phyloP scores from a whole-genome alignment of 2,329 filamentous ascomycete species.

The Boeremia lycopersici region DNA sequence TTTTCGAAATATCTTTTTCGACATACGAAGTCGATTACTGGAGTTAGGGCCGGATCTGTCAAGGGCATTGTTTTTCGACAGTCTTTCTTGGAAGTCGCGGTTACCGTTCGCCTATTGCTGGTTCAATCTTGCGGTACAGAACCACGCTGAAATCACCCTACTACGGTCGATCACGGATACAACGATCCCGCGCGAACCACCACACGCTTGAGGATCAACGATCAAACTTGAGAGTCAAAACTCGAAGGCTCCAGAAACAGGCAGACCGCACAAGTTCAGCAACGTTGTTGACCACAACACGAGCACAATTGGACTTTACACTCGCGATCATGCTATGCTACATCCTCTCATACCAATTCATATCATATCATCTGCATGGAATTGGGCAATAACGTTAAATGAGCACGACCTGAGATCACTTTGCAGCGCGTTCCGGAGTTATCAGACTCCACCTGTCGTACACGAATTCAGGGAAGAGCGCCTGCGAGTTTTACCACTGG shows the following conservation, averaged over 20 bases:
- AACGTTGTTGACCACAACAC: not conserved
- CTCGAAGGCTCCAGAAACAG: not conserved
- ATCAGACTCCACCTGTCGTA: slow-evolving; percentile 8
- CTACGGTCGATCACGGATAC: not conserved
- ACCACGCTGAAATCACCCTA: not conserved
- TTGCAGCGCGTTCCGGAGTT: slow-evolving; percentile 2
- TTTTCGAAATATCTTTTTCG: not conserved
- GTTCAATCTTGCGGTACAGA: not conserved
- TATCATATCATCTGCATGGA: not conserved
- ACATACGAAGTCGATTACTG: not conserved
- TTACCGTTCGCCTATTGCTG: not conserved
- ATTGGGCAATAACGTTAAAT: not conserved
- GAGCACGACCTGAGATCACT: not conserved
- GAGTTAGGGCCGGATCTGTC: not conserved
- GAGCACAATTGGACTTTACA: not conserved
- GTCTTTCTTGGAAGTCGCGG: not conserved
- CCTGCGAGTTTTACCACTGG: not conserved
- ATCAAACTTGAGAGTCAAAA: not conserved
- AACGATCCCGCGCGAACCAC: not conserved
- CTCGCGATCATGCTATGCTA: slow-evolving; percentile 1
- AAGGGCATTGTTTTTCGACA: not conserved
- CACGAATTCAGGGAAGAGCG: slow-evolving; percentile 3
- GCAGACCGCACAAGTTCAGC: not conserved
- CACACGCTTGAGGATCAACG: not conserved
- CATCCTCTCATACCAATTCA: not conserved